These are phyloP conservation scores for Tremella fuciformis DNA, from an alignment of 768 basidiomycete genomes.

Conservation along the genomic window DNA sequence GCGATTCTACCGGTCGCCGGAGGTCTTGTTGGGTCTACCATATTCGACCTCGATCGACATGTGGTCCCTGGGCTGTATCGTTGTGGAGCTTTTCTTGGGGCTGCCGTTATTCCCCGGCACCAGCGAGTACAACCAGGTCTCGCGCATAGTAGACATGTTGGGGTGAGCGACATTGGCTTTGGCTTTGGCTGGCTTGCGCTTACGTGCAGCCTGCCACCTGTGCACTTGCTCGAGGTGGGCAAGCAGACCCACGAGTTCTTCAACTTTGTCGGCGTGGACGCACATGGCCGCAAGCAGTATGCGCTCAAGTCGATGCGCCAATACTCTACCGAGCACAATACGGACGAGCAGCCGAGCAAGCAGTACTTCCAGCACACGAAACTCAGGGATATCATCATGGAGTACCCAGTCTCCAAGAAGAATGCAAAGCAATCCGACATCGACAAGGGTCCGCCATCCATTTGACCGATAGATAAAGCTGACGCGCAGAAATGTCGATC, in stretches of 20 bases:
- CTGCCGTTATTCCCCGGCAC: constrained; percentile 96
- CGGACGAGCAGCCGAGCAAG: constrained; percentile 95
- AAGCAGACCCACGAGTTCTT: constrained; percentile 96
- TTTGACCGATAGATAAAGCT: constrained; percentile 5
- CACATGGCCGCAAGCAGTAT: constrained; percentile 70
- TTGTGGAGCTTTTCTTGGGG: constrained; percentile 94
- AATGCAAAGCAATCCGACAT: constrained; percentile 68
- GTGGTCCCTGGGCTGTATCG: constrained; percentile 99
- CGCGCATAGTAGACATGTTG: constrained; percentile 95
- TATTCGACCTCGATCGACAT: constrained; percentile 96
- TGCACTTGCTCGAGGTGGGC: constrained; percentile 90
- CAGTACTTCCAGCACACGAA: constrained; percentile 96
- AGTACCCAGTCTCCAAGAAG: constrained; percentile 89
- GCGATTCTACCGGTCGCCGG: constrained; percentile 95
- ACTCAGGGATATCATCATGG: constrained; percentile 91
- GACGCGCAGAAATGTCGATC: constrained; percentile 77
- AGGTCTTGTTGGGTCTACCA: constrained; percentile 89
- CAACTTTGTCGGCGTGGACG: constrained; percentile 66
- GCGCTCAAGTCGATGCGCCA: constrained; percentile 87
- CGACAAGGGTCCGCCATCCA: constrained; percentile 69
- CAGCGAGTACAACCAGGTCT: constrained; percentile 98
- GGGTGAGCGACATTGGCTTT: constrained; percentile 62
- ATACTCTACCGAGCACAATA: constrained; percentile 90
- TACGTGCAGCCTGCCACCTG: constrained; percentile 70
- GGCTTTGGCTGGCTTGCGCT: neutral